Percentiles rank a stretch among this genome's conserved stretches.
phyloP scores from a whole-genome alignment of 2,329 filamentous ascomycete genomes.

The Periconia sp. region DNA sequence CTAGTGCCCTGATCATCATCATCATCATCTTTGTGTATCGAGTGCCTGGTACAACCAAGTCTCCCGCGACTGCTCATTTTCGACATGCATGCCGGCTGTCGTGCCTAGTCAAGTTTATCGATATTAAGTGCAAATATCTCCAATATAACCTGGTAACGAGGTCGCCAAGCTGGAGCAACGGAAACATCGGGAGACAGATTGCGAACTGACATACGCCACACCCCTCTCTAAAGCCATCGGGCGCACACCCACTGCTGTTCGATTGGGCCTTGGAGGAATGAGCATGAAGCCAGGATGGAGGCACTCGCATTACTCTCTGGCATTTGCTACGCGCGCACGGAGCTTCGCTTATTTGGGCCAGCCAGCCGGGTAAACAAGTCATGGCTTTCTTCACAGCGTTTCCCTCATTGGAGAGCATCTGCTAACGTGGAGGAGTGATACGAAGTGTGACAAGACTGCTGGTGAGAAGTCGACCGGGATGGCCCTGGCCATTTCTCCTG shows the following conservation, averaged over 20 bases:
- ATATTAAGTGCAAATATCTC: not conserved
- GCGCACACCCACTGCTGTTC: not conserved
- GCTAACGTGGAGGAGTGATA: not conserved
- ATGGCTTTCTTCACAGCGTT: not conserved
- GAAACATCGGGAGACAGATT: not conserved
- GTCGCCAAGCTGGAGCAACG: not conserved
- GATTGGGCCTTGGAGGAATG: not conserved
- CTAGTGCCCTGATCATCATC: not conserved
- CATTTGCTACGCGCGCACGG: not conserved
- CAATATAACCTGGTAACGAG: not conserved
- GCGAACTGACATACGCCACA: not conserved
- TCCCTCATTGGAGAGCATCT: not conserved
- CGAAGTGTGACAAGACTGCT: not conserved
- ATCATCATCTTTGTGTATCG: not conserved
- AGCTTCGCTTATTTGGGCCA: not conserved
- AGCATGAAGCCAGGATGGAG: not conserved
- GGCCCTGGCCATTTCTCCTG: not conserved
- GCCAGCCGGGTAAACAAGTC: not conserved
- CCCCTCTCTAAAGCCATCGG: not conserved
- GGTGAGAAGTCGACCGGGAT: not conserved
- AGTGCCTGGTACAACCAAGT: not conserved
- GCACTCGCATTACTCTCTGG: not conserved
- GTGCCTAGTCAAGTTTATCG: not conserved
- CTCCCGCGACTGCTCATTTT: not conserved
- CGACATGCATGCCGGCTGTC: not conserved